A percentile compares a stretch with the other conserved stretches of the same genome.
Conservation (phyloP, 495 filamentous ascomycete genomes). For the Trichoderma orchidacearum region DNA sequence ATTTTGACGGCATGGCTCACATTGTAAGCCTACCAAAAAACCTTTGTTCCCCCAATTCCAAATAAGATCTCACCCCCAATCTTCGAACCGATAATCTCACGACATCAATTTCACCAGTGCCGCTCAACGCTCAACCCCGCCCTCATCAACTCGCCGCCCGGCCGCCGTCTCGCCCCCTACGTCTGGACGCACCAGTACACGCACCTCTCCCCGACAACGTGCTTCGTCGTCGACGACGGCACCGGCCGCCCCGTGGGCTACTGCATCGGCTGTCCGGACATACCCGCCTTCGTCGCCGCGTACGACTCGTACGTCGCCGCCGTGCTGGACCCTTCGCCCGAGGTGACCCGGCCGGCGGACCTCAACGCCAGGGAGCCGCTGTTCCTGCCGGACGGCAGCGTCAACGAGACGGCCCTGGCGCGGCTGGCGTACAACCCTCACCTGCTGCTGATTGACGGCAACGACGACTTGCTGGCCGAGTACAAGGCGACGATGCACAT, state of each 20-base stretch:
- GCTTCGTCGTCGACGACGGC: constrained; percentile 28
- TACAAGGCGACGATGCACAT: constrained; percentile 29
- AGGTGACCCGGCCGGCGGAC: constrained; percentile 10
- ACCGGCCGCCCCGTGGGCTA: constrained; percentile 23
- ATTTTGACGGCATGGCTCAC: constrained; percentile 10
- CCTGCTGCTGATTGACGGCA: constrained; percentile 17
- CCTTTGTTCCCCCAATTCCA: neutral
- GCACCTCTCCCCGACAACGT: constrained; percentile 18
- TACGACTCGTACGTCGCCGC: constrained; percentile 17
- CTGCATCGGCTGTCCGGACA: constrained; percentile 23
- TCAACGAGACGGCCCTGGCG: constrained; percentile 14
- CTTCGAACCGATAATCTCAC: too few species aligned
- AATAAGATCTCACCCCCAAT: neutral
- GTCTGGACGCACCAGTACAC: constrained; percentile 31
- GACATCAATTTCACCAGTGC: constrained; percentile 13
- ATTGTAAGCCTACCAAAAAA: constrained; percentile 6
- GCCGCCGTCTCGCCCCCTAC: constrained; percentile 20
- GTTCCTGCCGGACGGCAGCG: constrained; percentile 1
- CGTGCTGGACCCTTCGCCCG: constrained; percentile 10
- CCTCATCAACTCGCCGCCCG: constrained; percentile 11
- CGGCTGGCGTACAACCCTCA: constrained; percentile 20
- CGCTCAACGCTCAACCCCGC: constrained; percentile 24
- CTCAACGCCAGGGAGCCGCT: constrained; percentile 11
- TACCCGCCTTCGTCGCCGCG: constrained; percentile 11
- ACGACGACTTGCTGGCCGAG: constrained; percentile 11